Conservation (phyloP, 2,329 filamentous ascomycete species). For the Ambrosiella xylebori region DNA sequence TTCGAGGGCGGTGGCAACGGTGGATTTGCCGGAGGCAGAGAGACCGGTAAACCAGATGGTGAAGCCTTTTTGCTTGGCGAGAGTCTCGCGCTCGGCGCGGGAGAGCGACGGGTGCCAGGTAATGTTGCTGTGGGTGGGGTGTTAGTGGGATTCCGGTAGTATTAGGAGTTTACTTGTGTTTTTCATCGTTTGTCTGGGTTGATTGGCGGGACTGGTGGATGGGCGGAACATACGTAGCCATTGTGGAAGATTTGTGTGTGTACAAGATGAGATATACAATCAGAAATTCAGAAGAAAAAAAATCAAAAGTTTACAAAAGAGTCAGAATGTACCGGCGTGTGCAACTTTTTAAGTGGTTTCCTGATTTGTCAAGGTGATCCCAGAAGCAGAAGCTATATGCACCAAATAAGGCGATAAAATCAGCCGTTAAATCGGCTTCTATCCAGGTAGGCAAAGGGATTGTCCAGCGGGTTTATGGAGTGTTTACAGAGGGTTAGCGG, state of each 20-base stretch:
- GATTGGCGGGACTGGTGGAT: neutral
- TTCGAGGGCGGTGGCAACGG: slow-evolving; percentile 88
- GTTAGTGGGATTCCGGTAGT: neutral
- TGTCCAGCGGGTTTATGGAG: too few relatives aligned
- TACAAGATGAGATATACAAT: neutral
- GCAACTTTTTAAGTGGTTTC: too few relatives aligned
- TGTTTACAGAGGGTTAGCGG: too few relatives aligned
- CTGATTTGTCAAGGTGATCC: too few relatives aligned
- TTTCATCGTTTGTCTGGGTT: neutral
- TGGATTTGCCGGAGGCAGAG: slow-evolving; percentile 91
- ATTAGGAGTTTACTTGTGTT: neutral
- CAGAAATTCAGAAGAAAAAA: slow-evolving; percentile 1
- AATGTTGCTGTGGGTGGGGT: slow-evolving; percentile 51
- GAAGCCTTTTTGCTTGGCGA: slow-evolving; percentile 71
- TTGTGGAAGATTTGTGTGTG: neutral
- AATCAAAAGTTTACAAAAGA: neutral
- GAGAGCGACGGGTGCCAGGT: slow-evolving; percentile 76
- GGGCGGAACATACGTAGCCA: slow-evolving; percentile 10
- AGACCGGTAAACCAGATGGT: slow-evolving; percentile 98
- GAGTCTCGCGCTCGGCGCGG: slow-evolving; percentile 54
- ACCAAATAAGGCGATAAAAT: too few relatives aligned
- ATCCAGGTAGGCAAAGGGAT: too few relatives aligned
- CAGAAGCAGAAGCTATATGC: too few relatives aligned
- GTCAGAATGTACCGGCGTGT: too few relatives aligned
- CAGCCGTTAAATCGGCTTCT: too few relatives aligned